Evolutionary conservation across 176 grass and related monocot species (phyloP), one percentile per base, ranked within the genome.

Genomic region (Triticum dicoccoides): DNA sequence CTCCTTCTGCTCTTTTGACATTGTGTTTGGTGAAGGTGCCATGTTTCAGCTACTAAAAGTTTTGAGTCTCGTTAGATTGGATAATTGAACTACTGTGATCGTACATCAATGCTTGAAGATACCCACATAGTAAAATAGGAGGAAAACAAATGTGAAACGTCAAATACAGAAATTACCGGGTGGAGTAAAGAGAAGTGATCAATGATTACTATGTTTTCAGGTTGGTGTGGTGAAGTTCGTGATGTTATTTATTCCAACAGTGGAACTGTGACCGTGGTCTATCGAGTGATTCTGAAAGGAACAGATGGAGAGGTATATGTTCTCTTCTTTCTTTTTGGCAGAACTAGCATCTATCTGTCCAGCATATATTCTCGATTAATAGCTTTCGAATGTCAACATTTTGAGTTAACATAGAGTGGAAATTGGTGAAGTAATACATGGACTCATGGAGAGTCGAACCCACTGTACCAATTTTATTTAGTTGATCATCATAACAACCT

Each of bases 161-260:
- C 2, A 0, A 42, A 56, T 21, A 24, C 66, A 88, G 49, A 77
- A 89, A 15, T 6, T 4, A 29, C 41, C 6, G 1, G 24, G 14
- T 4, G 5, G 4, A 69, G 5, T 69, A 51, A 35, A 42, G 32
- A 77, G 1, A 86, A 62, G n/a, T 84, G 80, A 77, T 34, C 23
- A 7, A 62, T 34, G 41, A 17, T 73, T 82, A 13, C 25, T 80
- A 41, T 83, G 32, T 85, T 71, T 85, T 79, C 84, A 97, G 95
- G 95, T 78, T 97, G 95, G 95, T 97, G 95, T 72, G 95, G 95
- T 79, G 95, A 97, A 95, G 87, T 97, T 71, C 87, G 95, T 29
- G 76, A 93, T 88, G 92, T 97, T 69, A 93, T 85, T 47, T 95
- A 92, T 87, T 93, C 85, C 27, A 83, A 90, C 14, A 81, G 84